Percentiles rank a stretch among this genome's conserved stretches.
phyloP scores from a whole-genome alignment of 2,329 filamentous ascomycete genomes.

The Nemania serpens region DNA sequence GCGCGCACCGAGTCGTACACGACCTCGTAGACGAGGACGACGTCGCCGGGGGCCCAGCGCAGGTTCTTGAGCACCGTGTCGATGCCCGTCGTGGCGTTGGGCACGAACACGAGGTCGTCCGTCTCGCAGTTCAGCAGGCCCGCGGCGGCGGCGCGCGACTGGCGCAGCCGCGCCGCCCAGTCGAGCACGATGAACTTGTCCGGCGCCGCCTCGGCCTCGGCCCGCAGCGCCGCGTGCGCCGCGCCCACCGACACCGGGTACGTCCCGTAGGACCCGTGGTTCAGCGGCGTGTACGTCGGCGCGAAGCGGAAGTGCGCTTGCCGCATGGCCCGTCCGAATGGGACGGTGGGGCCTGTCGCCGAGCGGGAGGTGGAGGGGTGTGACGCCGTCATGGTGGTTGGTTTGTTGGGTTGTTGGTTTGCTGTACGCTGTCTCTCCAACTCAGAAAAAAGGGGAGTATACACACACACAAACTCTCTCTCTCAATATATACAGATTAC shows the following conservation, averaged over 20 bases:
- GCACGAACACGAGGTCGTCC: slow-evolving; percentile 57
- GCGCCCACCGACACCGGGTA: slow-evolving; percentile 32
- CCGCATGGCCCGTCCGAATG: slow-evolving; percentile 40
- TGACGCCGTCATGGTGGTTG: background rate
- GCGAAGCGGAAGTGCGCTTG: slow-evolving; percentile 39
- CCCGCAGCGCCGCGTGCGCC: slow-evolving; percentile 30
- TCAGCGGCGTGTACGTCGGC: slow-evolving; percentile 38
- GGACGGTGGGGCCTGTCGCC: slow-evolving; percentile 15
- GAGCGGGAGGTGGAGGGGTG: background rate
- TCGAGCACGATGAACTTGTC: slow-evolving; percentile 40
- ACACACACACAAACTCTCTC: too few relatives aligned
- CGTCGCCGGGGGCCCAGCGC: slow-evolving; percentile 57
- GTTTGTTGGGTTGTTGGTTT: background rate
- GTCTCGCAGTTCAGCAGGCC: slow-evolving; percentile 27
- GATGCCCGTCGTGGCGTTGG: slow-evolving; percentile 67
- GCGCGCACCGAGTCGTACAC: slow-evolving; percentile 67
- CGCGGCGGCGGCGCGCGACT: slow-evolving; percentile 30
- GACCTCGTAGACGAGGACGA: slow-evolving; percentile 65
- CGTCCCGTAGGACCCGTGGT: slow-evolving; percentile 41
- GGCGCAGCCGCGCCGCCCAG: slow-evolving; percentile 30
- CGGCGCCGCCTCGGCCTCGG: slow-evolving; percentile 35
- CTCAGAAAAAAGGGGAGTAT: background rate
- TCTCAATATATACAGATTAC: background rate
- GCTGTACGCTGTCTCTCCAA: background rate
- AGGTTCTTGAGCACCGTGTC: slow-evolving; percentile 68